Base-by-base conservation (phyloP, 108 stramenopile genomes). In the Nitzschia sp. region DNA sequence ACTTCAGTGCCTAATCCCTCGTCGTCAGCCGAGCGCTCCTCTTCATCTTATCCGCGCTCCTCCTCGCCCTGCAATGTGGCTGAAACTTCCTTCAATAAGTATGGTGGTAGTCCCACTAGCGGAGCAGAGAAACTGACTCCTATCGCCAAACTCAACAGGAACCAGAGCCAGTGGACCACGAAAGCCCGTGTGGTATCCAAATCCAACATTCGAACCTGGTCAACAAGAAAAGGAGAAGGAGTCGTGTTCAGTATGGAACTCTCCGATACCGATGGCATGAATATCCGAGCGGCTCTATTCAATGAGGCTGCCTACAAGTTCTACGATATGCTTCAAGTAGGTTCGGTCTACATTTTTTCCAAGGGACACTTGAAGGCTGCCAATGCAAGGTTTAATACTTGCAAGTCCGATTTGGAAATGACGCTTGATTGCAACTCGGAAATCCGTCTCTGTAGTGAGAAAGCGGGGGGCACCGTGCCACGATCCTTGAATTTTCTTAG, bases 211-310 rank as follows among this genome's bases (percentile, higher is more conserved):
- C 86, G 93, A 9, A 79, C 82, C n/a, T 98, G 94, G 94, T 71
- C 73, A 67, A 96, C 97, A 68, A 89, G 93, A 70, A 85, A 86
- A 76, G 96, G 96, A 0, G 94, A 94, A 73, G 98, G 98, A 53
- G 68, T 58, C 37, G 78, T 98, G 8, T 95, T 95, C 72, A 78
- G 77, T 21, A 69, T 97, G 29, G 95, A 93, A 60, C 73, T 98
- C 19, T 74, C 97, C 46, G 98, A 98, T 71, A 74, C 78, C 22
- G 59, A 65, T 10, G 96, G 94, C 3, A 77, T 78, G 50, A 96
- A 98, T 79, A 92, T 98, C 58, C 83, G 89, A 20, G 93, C 81
- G 54, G 97, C 98, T 52, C 88, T 98, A 66, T 98, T 98, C 86
- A 96, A 97, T 76, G 96, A 96, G 60, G 93, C 88, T 6, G 94